Evolutionary conservation across 306 rosid genomes (phyloP).

Genomic region (cucumber (Cucumis sativus)): Cucumber_9930_V3 NC_026655.2:8107001-8107500

Average conservation of each 20-base stretch:
- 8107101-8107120: not conserved
- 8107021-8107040: not conserved
- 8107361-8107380: constrained; percentile 79
- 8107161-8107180: constrained; percentile 65
- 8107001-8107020: not conserved
- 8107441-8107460: constrained; percentile 92
- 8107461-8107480: constrained; percentile 70
- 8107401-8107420: constrained; percentile 78
- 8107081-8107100: not conserved
- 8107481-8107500: constrained; percentile 59
- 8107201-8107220: constrained; percentile 52
- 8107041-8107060: not conserved
- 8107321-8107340: constrained; percentile 76
- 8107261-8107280: constrained; percentile 39
- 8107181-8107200: constrained; percentile 62
- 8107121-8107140: constrained; percentile 28
- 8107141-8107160: constrained; percentile 42
- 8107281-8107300: constrained; percentile 86
- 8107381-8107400: constrained; percentile 71
- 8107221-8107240: constrained; percentile 73
- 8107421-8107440: constrained; percentile 98
- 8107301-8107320: constrained; percentile 90
- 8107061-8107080: not conserved
- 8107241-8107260: constrained; percentile 62
- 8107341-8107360: constrained; percentile 75